Conservation (phyloP, 2,329 filamentous ascomycete genomes). For the Scedosporium aurantiacum region DNA sequence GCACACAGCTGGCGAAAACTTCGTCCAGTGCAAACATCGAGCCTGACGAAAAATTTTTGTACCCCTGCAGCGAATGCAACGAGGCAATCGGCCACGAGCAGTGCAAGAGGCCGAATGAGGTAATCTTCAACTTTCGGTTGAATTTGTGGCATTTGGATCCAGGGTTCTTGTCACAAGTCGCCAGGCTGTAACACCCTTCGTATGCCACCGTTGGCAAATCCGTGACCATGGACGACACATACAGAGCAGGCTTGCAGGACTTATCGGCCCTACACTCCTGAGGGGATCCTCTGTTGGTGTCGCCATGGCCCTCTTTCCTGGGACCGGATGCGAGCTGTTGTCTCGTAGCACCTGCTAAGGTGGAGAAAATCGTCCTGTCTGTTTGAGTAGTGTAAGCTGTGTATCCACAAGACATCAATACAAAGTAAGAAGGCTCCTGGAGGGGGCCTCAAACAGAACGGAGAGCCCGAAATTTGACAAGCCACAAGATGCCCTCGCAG, state of each 20-base stretch:
- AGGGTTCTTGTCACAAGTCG: neutral
- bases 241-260: neutral
- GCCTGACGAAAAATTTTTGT: neutral
- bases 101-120: neutral
- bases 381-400: no score
- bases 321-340: neutral
- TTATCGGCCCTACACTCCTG: constrained; percentile 1
- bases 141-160: neutral
- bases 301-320: neutral
- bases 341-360: neutral
- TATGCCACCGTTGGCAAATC: neutral
- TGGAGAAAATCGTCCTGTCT: neutral
- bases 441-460: no score
- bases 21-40: neutral
- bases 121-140: neutral
- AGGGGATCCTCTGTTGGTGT: neutral
- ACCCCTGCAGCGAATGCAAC: neutral
- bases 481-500: no score
- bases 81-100: neutral
- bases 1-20: no score
- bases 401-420: no score
- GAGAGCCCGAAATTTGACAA: no score
- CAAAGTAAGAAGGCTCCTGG: no score
- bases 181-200: no score
- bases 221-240: neutral